A percentile compares a stretch with the other conserved stretches of the same genome.
These are phyloP conservation scores for Primulina huaijiensis DNA, from an alignment of 257 asterid genomes.

Conservation along the genomic window DNA sequence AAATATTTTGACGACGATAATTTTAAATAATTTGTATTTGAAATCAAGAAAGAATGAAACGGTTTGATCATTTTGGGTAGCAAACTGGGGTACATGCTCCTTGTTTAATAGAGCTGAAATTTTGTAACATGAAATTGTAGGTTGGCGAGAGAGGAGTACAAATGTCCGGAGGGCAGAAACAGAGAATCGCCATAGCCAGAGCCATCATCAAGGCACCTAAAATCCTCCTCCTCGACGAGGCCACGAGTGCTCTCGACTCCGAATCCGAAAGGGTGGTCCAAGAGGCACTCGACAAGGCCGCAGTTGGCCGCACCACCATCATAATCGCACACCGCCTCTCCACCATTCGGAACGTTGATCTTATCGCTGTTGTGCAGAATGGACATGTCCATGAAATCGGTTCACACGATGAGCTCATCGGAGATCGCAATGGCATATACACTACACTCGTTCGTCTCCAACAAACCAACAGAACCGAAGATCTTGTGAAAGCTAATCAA, in stretches of 20 bases:
- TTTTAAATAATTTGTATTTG: no score
- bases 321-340: constrained; percentile 89
- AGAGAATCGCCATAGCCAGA: constrained; percentile 91
- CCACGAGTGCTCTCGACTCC: constrained; percentile 89
- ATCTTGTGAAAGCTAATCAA: neutral
- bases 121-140: constrained; percentile 31
- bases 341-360: constrained; percentile 77
- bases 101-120: neutral
- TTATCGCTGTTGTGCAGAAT: constrained; percentile 63
- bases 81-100: neutral
- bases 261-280: constrained; percentile 83
- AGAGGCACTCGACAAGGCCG: constrained; percentile 84
- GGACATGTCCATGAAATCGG: constrained; percentile 73
- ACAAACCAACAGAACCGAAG: constrained; percentile 39
- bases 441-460: constrained; percentile 66
- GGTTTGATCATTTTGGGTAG: no score
- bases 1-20: neutral
- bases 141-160: constrained; percentile 96
- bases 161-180: constrained; percentile 97
- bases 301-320: constrained; percentile 78
- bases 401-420: constrained; percentile 55
- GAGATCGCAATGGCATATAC: constrained; percentile 46
- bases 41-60: neutral
- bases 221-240: constrained; percentile 87
- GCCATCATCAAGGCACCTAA: constrained; percentile 76